These are phyloP conservation scores for Saccharomycopsis sp. DNA, from an alignment of 805 yeast species.

Conservation along the genomic window DNA sequence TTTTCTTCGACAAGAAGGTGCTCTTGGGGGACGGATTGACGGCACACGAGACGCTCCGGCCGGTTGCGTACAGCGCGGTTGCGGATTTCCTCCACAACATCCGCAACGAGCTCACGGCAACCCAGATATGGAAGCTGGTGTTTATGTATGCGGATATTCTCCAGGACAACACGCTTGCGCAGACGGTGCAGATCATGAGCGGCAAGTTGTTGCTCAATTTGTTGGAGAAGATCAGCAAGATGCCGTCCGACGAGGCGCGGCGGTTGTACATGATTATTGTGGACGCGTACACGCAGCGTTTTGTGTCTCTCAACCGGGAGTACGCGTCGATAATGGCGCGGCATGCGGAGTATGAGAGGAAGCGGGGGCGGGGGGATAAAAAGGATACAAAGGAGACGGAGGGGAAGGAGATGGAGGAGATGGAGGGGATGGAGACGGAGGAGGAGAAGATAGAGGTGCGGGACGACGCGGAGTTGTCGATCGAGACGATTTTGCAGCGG, in stretches of 20 bases:
- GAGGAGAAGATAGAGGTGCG: no score
- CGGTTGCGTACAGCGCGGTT: constrained; percentile 89
- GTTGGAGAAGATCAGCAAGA: constrained; percentile 78
- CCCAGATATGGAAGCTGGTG: constrained; percentile 83
- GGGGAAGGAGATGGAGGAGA: no score
- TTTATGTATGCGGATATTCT: constrained; percentile 72
- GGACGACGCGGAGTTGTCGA: constrained; percentile 14
- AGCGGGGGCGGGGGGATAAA: no score
- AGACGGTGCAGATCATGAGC: constrained; percentile 94
- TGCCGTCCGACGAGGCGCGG: constrained; percentile 74
- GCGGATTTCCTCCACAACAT: constrained; percentile 95
- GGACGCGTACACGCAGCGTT: constrained; percentile 80
- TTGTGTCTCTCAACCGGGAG: constrained; percentile 66
- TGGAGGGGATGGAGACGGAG: no score
- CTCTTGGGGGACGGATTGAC: constrained; percentile 91
- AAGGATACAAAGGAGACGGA: constrained; percentile 37
- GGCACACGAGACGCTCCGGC: constrained; percentile 80
- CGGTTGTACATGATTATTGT: constrained; percentile 81
- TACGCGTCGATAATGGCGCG: constrained; percentile 58
- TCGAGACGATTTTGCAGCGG: constrained; percentile 5
- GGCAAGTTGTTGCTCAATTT: constrained; percentile 82
- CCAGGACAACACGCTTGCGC: constrained; percentile 73
- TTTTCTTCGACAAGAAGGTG: constrained; percentile 79
- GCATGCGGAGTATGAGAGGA: constrained; percentile 47
- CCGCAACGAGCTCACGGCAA: constrained; percentile 70